Evolutionary conservation across 2,329 filamentous ascomycete genomes (phyloP), one percentile per base, ranked within the genome.

Genomic region (Neopestalotiopsis rosae): DNA sequence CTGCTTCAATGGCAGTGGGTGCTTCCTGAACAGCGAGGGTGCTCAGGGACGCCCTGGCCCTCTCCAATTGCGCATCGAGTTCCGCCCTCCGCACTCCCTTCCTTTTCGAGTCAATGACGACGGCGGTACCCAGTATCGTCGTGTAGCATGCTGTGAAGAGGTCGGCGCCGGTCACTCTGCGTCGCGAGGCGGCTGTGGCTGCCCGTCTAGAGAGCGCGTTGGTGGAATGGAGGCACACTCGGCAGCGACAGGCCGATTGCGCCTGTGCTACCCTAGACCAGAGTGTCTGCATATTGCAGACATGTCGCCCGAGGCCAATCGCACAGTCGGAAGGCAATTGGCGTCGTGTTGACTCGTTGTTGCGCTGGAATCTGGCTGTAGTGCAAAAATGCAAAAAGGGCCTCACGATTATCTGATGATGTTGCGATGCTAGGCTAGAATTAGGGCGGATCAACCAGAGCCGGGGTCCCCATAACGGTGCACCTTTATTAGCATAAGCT

Each of bases 131-230:
- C 74, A 92, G 87, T 67, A 91, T 86, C 42, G 89, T 88, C 32
- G 91, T 91, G 75, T 93, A 93, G 77, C 87, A 88, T 52, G 91
- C 88, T 30, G 91, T 92, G 76, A 91, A 85, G 69, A 90, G 71
- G 80, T 90, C 82, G 79, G 85, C 80, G 74, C 84, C 78, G 56
- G 83, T 83, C 58, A 85, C 78, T 72, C 85, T 86, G 67, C 86
- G 85, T 74, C 83, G 84, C 65, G 84, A 78, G 40, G 84, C 80
- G 28, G 83, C 81, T 56, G 85, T 85, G 59, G 87, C 85, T 67
- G 84, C 79, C 75, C 84, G 85, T 68, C 86, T 85, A 69, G 85
- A 81, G 70, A 88, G 74, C 59, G 81, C 79, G 69, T 83, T 82
- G 68, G 86, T 77, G 66, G 82, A 81, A 68, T 86, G 84, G 67